Evolutionary conservation across 805 yeast species (phyloP).

Genomic region (Candida xiaguanensis): DNA sequence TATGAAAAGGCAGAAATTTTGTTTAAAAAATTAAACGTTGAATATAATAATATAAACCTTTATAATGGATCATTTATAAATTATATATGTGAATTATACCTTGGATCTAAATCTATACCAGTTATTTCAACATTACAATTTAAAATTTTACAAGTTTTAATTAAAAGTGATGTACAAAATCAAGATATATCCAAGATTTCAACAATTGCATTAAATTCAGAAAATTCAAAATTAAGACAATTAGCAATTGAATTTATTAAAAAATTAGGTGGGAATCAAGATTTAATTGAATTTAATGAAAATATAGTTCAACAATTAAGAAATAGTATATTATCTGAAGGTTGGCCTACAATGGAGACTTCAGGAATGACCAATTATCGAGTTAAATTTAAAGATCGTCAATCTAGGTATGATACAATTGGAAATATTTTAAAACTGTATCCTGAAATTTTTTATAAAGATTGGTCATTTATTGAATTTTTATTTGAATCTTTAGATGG

Average conservation of each 20-base stretch:
- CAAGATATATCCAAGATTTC: constrained; percentile 45
- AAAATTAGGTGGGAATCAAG: constrained; percentile 43
- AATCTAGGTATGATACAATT: constrained; percentile 71
- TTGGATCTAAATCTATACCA: constrained; percentile 55
- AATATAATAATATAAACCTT: constrained; percentile 51
- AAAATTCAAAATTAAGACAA: constrained; percentile 49
- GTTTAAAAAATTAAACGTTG: constrained; percentile 47
- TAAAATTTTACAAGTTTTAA: constrained; percentile 47
- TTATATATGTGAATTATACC: constrained; percentile 44
- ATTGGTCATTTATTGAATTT: constrained; percentile 56
- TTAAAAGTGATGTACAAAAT: constrained; percentile 50
- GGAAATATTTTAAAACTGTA: constrained; percentile 59
- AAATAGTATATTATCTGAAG: constrained; percentile 50
- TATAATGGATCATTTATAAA: constrained; percentile 48
- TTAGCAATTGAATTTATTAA: constrained; percentile 60
- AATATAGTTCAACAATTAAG: constrained; percentile 52
- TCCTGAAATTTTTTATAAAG: constrained; percentile 37
- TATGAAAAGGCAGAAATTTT: constrained; percentile 52
- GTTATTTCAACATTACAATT: constrained; percentile 54
- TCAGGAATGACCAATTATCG: constrained; percentile 30
- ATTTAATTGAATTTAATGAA: constrained; percentile 27
- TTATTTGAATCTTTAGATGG: constrained; percentile 65
- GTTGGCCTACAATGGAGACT: constrained; percentile 52
- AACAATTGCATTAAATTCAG: constrained; percentile 57
- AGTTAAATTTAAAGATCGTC: constrained; percentile 43